phyloP scores from a whole-genome alignment of 495 filamentous ascomycete genomes.

The Xylaria acuta region DNA sequence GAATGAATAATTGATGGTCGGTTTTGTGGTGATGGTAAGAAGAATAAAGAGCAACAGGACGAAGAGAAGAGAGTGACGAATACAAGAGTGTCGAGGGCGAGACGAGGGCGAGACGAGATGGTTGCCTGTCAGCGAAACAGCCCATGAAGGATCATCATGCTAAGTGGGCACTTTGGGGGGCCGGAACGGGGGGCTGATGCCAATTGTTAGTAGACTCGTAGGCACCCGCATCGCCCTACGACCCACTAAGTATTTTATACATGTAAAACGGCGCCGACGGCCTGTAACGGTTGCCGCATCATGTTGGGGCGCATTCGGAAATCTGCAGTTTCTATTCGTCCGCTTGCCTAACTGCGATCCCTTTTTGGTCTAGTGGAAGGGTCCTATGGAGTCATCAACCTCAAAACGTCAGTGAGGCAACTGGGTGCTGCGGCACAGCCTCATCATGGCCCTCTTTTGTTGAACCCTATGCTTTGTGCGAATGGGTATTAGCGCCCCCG shows the following conservation, averaged over 20 bases:
- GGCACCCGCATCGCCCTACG: neutral
- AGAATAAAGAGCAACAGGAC: neutral
- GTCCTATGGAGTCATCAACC: neutral
- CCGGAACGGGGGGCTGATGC: neutral
- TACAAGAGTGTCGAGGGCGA: neutral
- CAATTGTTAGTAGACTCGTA: neutral
- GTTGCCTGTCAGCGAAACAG: conserved; percentile 15
- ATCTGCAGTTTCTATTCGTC: neutral
- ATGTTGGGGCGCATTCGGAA: neutral
- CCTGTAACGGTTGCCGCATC: conserved; percentile 8
- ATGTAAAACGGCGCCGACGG: too few species aligned
- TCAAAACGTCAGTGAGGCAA: neutral
- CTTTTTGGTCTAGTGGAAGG: neutral
- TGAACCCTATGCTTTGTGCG: neutral
- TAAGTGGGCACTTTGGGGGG: neutral
- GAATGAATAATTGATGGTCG: neutral
- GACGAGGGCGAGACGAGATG: neutral
- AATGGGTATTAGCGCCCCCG: neutral
- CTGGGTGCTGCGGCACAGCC: neutral
- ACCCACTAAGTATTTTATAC: neutral
- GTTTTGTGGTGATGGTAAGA: neutral
- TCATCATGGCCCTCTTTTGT: neutral
- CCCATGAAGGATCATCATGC: neutral
- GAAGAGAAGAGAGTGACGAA: conserved; percentile 1
- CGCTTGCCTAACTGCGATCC: neutral